Evolutionary conservation across 495 filamentous ascomycete genomes (phyloP).

Genomic region (Penicillium longicatenatum): DNA sequence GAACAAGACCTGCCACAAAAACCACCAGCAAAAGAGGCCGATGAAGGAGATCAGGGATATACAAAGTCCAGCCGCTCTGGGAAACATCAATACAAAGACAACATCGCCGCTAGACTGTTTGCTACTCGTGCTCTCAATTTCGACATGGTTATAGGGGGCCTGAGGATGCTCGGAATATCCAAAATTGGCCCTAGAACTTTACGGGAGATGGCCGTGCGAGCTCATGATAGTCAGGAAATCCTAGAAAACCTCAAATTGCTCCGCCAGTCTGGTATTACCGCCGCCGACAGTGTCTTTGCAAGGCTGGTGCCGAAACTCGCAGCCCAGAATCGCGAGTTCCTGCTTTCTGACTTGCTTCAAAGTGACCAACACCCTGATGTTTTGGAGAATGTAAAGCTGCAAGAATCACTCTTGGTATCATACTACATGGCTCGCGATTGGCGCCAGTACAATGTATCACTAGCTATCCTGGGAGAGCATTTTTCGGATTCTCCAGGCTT

Average conservation of each 20-base stretch:
- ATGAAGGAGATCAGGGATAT: neutral
- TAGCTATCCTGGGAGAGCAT: conserved; percentile 49
- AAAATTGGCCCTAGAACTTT: conserved; percentile 71
- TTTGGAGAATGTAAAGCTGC: conserved; percentile 62
- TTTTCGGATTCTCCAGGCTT: conserved; percentile 30
- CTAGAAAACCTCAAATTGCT: conserved; percentile 57
- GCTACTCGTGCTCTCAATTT: conserved; percentile 68
- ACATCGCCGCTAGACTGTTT: conserved; percentile 69
- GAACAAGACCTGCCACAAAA: neutral
- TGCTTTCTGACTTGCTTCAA: conserved; percentile 60
- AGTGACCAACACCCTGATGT: conserved; percentile 77
- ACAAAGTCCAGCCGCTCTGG: neutral
- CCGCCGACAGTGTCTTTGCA: conserved; percentile 60
- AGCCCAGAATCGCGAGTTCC: conserved; percentile 50
- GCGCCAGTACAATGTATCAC: conserved; percentile 54
- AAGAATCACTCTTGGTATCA: conserved; percentile 55
- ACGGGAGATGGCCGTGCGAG: conserved; percentile 67
- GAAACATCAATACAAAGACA: conserved; percentile 43
- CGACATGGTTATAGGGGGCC: conserved; percentile 61
- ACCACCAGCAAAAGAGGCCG: neutral
- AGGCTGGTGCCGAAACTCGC: conserved; percentile 61
- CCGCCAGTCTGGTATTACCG: conserved; percentile 56
- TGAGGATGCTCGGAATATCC: conserved; percentile 65
- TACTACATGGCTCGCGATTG: conserved; percentile 53
- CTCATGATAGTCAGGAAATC: conserved; percentile 54